Conservation (phyloP, 2,329 filamentous ascomycete species). For the Aspergillus novoparasiticus region DNA sequence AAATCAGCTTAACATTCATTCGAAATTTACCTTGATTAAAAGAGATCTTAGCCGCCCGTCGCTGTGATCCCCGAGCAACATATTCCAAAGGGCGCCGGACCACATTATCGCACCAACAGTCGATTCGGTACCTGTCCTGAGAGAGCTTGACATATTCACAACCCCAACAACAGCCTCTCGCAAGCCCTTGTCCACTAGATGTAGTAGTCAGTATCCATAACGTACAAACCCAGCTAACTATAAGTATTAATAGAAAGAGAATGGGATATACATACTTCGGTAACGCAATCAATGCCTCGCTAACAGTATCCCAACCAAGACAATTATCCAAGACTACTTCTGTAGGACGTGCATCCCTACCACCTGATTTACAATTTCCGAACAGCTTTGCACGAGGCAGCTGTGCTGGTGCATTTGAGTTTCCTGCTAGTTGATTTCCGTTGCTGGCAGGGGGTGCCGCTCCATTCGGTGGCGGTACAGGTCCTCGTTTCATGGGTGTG, state of each 20-base stretch:
- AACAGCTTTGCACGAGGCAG: neutral
- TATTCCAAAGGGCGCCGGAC: neutral
- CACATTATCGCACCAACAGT: neutral
- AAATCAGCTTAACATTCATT: neutral
- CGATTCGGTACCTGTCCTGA: neutral
- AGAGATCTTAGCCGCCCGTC: neutral
- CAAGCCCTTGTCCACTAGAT: neutral
- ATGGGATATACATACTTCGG: neutral
- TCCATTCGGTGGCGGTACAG: neutral
- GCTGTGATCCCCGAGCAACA: neutral
- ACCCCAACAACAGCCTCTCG: neutral
- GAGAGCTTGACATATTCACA: neutral
- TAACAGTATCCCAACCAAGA: neutral
- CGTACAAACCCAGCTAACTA: neutral
- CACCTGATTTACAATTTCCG: neutral
- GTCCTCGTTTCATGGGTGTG: neutral
- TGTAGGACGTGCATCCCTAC: neutral
- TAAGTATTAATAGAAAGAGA: neutral
- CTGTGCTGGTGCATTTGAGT: neutral
- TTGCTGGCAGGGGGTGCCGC: neutral
- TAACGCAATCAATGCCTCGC: neutral
- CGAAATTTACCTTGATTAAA: neutral
- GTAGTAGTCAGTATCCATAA: neutral
- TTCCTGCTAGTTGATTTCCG: neutral
- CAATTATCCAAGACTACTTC: neutral